phyloP scores from a whole-genome alignment of 148 eudicot species.

The Rhododendron kiyosumense region DNA sequence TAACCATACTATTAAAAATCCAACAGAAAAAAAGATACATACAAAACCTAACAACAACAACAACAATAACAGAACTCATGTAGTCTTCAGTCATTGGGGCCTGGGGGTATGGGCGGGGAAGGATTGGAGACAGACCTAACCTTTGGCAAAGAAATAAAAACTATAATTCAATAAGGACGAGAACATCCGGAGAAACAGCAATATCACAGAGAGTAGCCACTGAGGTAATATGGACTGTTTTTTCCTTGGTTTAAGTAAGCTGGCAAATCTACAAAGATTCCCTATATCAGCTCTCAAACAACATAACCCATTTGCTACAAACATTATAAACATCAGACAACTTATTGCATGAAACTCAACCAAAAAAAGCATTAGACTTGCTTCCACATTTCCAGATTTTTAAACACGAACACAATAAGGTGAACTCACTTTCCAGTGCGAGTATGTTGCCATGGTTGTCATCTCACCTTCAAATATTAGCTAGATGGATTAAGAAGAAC shows the following conservation, averaged over 20 bases:
- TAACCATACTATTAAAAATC: not conserved
- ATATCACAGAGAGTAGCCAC: not conserved
- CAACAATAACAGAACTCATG: no score
- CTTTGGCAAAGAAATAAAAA: not conserved
- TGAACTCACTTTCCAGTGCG: not conserved
- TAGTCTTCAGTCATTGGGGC: no score
- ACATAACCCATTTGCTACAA: not conserved
- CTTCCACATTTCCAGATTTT: not conserved
- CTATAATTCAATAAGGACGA: not conserved
- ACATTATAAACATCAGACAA: not conserved
- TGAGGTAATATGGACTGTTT: not conserved
- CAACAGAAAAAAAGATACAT: not conserved
- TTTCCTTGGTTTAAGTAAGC: not conserved
- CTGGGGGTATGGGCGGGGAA: no score
- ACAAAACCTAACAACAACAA: not conserved
- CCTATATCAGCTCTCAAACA: not conserved
- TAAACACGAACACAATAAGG: not conserved
- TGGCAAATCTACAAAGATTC: not conserved
- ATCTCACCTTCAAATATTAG: not conserved
- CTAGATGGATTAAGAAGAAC: not conserved
- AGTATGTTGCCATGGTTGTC: not conserved
- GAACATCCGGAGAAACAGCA: not conserved
- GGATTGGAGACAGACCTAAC: no score
- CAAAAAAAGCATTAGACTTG: not conserved
- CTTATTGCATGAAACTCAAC: not conserved